A percentile compares a stretch with the other conserved stretches of the same genome.
Evolutionary conservation across 1,284 basidiomycete species (phyloP).

Genomic region (Inonotus obliquus): DNA sequence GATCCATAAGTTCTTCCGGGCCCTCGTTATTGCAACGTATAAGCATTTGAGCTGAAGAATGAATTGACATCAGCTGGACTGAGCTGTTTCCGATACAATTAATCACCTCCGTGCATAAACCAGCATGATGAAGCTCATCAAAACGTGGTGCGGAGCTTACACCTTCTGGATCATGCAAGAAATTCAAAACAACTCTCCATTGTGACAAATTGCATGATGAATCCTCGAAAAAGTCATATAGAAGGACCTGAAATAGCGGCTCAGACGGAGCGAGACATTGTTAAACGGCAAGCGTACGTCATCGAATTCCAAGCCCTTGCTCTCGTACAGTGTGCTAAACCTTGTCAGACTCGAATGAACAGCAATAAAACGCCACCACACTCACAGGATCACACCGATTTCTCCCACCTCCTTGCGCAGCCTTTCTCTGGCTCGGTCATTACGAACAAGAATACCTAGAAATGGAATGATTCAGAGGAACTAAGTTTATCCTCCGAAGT

Average conservation of each 20-base stretch:
- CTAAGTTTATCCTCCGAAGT: not conserved
- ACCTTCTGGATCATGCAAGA: slow-evolving; percentile 23
- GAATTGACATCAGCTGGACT: slow-evolving; percentile 6
- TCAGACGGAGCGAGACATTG: not conserved
- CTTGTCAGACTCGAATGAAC: not conserved
- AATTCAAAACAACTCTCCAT: slow-evolving; percentile 60
- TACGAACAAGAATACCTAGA: slow-evolving; percentile 64
- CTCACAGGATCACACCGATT: slow-evolving; percentile 59
- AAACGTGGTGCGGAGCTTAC: slow-evolving; percentile 41
- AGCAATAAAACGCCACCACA: not conserved
- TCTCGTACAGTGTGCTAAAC: slow-evolving; percentile 63
- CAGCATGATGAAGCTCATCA: slow-evolving; percentile 48
- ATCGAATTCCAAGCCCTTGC: slow-evolving; percentile 72
- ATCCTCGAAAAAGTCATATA: slow-evolving; percentile 70
- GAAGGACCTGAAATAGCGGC: slow-evolving; percentile 45
- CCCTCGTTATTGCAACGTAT: slow-evolving; percentile 68
- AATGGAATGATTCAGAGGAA: not conserved
- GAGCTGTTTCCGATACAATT: slow-evolving; percentile 2
- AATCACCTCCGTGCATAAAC: slow-evolving; percentile 53
- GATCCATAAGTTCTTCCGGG: slow-evolving; percentile 64
- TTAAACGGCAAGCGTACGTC: slow-evolving; percentile 39
- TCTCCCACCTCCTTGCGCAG: slow-evolving; percentile 53
- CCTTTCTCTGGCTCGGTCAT: slow-evolving; percentile 45
- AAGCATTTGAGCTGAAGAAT: slow-evolving; percentile 57
- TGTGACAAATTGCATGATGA: slow-evolving; percentile 44